A percentile compares a stretch with the other conserved stretches of the same genome.
Evolutionary conservation across 345 rosid species (phyloP).

Genomic region (Camelina sativa): DNA sequence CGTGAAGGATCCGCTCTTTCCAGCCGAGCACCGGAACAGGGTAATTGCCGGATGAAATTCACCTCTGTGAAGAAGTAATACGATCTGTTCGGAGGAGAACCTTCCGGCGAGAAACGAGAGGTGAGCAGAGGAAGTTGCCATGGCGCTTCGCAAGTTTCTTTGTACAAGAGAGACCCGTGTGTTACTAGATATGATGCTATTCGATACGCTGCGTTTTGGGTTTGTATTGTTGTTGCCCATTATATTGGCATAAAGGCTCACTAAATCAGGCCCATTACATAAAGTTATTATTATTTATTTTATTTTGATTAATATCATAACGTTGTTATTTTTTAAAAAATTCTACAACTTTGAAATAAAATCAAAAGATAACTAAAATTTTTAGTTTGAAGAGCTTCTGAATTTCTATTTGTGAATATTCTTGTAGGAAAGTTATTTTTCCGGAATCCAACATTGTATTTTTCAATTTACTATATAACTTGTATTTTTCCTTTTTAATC

Average conservation of each 20-base stretch:
- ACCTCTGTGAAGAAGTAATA: neutral
- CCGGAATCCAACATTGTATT: too few relatives aligned
- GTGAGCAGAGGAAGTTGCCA: slow-evolving; percentile 60
- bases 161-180: neutral
- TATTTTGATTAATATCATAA: too few relatives aligned
- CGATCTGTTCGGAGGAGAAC: slow-evolving; percentile 33
- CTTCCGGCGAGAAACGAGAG: slow-evolving; percentile 58
- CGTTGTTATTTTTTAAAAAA: too few relatives aligned
- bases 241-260: neutral
- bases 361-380: too few relatives aligned
- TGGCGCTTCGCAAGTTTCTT: slow-evolving; percentile 26
- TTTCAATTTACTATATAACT: too few relatives aligned
- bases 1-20: slow-evolving; percentile 89
- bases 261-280: slow-evolving; percentile 19
- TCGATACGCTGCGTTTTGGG: slow-evolving; percentile 37
- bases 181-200: slow-evolving; percentile 26
- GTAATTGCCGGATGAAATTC: slow-evolving; percentile 28
- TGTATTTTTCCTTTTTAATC: too few relatives aligned
- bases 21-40: slow-evolving; percentile 64
- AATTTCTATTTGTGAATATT: too few relatives aligned
- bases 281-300: too few relatives aligned
- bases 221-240: too few relatives aligned
- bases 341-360: too few relatives aligned
- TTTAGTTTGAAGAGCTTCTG: too few relatives aligned
- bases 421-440: slow-evolving; percentile 39